Evolutionary conservation across 441 rosid species (phyloP).

Genomic region (Breynia disticha): DNA sequence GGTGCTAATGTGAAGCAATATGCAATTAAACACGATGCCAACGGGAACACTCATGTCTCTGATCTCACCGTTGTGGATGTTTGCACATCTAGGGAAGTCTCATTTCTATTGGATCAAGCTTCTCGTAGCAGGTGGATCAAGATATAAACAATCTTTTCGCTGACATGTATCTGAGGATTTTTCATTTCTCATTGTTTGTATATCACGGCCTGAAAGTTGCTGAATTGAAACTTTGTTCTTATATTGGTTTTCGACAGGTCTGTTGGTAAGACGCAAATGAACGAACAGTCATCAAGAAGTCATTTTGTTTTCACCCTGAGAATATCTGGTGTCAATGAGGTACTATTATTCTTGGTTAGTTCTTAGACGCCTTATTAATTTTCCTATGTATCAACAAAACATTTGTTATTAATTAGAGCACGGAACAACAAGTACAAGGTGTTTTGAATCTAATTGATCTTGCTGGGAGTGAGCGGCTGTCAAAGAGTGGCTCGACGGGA

Average conservation of each 20-base stretch:
- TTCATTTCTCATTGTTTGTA: no score
- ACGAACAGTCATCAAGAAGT: slow-evolving; percentile 96
- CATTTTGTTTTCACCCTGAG: slow-evolving; percentile 94
- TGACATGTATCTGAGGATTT: background rate
- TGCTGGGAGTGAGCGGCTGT: slow-evolving; percentile 95
- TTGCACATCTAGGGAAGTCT: slow-evolving; percentile 56
- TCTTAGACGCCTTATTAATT: background rate
- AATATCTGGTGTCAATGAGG: slow-evolving; percentile 89
- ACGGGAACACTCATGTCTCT: slow-evolving; percentile 71
- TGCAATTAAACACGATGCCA: slow-evolving; percentile 72
- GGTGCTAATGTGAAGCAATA: slow-evolving; percentile 61
- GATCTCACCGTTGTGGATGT: slow-evolving; percentile 88
- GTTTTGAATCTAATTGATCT: slow-evolving; percentile 86
- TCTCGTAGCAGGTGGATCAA: slow-evolving; percentile 64
- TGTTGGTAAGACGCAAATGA: slow-evolving; percentile 92
- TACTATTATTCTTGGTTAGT: slow-evolving; percentile 9
- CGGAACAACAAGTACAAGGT: slow-evolving; percentile 93
- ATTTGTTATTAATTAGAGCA: slow-evolving; percentile 42
- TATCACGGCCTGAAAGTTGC: background rate
- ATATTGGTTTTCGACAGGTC: slow-evolving; percentile 39
- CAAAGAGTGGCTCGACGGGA: slow-evolving; percentile 92
- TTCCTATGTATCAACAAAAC: background rate
- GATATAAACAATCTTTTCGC: background rate
- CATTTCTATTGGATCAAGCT: slow-evolving; percentile 72
- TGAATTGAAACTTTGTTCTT: background rate